Conservation (phyloP, 768 basidiomycete genomes). For the Dioszegia aurantiaca region DNA sequence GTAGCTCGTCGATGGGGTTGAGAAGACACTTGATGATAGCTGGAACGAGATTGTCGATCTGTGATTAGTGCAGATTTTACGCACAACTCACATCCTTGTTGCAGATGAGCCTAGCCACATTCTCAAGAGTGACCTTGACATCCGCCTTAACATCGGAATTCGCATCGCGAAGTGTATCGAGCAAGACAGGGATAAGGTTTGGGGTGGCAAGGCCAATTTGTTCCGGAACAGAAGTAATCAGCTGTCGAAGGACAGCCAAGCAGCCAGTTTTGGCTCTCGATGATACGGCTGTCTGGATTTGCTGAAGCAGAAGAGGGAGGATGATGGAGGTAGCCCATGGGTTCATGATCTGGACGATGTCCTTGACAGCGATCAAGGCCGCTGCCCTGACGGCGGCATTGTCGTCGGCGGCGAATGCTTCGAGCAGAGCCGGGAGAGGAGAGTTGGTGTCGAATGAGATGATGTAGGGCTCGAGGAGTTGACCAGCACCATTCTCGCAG, state of each 20-base stretch:
- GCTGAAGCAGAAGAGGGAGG: constrained; percentile 81
- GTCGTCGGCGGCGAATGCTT: constrained; percentile 92
- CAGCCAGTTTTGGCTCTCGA: constrained; percentile 95
- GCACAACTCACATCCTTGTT: constrained; percentile 76
- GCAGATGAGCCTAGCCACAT: constrained; percentile 87
- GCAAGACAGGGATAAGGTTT: constrained; percentile 87
- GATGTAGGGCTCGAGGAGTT: constrained; percentile 83
- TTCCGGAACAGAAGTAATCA: constrained; percentile 73
- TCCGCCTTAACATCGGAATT: constrained; percentile 99
- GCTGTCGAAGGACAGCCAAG: constrained; percentile 75
- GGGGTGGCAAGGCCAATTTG: constrained; percentile 88
- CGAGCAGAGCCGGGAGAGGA: constrained; percentile 79
- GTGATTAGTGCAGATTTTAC: constrained; percentile 7
- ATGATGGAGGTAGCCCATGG: constrained; percentile 80
- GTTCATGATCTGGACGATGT: constrained; percentile 73
- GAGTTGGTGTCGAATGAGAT: constrained; percentile 66
- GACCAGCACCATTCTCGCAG: constrained; percentile 66
- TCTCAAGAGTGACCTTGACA: constrained; percentile 87
- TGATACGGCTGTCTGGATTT: constrained; percentile 93
- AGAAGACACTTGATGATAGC: constrained; percentile 96
- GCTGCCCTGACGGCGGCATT: constrained; percentile 79
- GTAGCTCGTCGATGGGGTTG: constrained; percentile 99
- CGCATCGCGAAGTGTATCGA: constrained; percentile 97
- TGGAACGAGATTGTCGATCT: constrained; percentile 72
- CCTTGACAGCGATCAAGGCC: constrained; percentile 76